phyloP scores from a whole-genome alignment of 2,329 filamentous ascomycete genomes.

The Arachnomyces sp. region DNA sequence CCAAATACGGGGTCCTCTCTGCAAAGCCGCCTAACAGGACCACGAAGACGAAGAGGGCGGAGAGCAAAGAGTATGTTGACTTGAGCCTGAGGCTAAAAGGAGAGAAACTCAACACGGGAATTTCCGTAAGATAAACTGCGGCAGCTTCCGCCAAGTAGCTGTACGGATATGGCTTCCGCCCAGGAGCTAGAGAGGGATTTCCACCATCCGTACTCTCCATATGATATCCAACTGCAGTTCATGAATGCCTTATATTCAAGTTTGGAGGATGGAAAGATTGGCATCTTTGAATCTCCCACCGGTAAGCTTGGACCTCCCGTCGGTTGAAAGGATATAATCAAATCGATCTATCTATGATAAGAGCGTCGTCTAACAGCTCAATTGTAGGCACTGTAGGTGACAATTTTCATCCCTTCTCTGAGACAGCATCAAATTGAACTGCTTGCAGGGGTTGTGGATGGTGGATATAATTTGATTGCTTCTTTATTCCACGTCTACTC shows the following conservation, averaged over 20 bases:
- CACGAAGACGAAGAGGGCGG: too few relatives aligned
- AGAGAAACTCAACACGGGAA: too few relatives aligned
- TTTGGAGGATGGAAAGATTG: conserved; percentile 70
- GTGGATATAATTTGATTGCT: too few relatives aligned
- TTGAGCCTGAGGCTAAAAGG: background rate
- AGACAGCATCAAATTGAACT: too few relatives aligned
- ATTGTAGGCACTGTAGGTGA: conserved; percentile 36
- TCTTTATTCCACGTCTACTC: too few relatives aligned
- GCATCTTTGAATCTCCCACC: conserved; percentile 89
- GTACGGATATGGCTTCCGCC: too few relatives aligned
- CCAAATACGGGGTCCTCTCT: too few relatives aligned
- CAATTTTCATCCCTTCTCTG: conserved; percentile 5
- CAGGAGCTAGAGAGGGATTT: conserved; percentile 48
- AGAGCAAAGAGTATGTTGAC: background rate
- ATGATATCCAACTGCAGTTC: conserved; percentile 79
- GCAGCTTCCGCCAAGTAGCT: too few relatives aligned
- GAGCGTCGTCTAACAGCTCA: conserved; percentile 10
- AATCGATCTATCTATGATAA: background rate
- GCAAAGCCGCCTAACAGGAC: too few relatives aligned
- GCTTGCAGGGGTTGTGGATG: too few relatives aligned
- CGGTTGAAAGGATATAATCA: too few relatives aligned
- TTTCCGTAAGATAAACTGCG: too few relatives aligned
- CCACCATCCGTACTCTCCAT: conserved; percentile 80
- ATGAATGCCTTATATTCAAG: conserved; percentile 78
- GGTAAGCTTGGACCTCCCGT: conserved; percentile 44